phyloP scores from a whole-genome alignment of 176 grass and related monocot genomes.

The Pontederia paniculata region DNA sequence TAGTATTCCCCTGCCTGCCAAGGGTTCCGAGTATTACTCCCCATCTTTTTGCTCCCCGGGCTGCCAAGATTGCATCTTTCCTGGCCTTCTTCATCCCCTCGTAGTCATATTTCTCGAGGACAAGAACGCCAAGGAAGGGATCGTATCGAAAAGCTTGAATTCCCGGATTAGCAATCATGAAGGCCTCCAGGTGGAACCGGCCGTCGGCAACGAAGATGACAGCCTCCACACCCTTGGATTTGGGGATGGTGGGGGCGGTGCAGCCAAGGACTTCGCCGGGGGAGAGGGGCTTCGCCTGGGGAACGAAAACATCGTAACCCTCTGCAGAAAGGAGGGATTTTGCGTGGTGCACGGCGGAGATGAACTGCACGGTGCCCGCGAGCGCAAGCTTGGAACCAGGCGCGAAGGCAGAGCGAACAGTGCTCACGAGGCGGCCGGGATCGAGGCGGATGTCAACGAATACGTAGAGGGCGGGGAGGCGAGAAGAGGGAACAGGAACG shows the following conservation, averaged over 20 bases:
- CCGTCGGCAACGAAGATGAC: conserved; percentile 72
- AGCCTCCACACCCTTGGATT: conserved; percentile 38
- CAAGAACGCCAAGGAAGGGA: conserved; percentile 63
- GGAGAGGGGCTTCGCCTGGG: conserved; percentile 76
- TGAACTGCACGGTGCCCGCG: conserved; percentile 80
- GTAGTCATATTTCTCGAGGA: conserved; percentile 82
- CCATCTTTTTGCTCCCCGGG: conserved; percentile 65
- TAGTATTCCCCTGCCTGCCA: conserved; percentile 64
- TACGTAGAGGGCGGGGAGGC: conserved; percentile 87
- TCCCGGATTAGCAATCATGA: conserved; percentile 88
- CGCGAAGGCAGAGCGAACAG: conserved; percentile 46
- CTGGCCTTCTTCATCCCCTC: conserved; percentile 75
- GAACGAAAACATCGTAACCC: conserved; percentile 58
- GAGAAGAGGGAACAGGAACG: conserved; percentile 65
- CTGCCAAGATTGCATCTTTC: conserved; percentile 64
- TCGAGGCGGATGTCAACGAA: conserved; percentile 89
- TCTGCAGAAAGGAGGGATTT: conserved; percentile 42
- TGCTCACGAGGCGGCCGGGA: conserved; percentile 40
- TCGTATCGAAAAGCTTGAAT: conserved; percentile 77
- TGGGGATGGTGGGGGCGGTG: conserved; percentile 54
- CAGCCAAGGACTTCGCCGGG: conserved; percentile 83
- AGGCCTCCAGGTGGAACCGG: conserved; percentile 85
- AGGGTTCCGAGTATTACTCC: conserved; percentile 68
- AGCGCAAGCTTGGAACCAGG: conserved; percentile 50
- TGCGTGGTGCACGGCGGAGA: conserved; percentile 66